Conservation (phyloP, 345 rosid species). For the Arabis alpina region DNA sequence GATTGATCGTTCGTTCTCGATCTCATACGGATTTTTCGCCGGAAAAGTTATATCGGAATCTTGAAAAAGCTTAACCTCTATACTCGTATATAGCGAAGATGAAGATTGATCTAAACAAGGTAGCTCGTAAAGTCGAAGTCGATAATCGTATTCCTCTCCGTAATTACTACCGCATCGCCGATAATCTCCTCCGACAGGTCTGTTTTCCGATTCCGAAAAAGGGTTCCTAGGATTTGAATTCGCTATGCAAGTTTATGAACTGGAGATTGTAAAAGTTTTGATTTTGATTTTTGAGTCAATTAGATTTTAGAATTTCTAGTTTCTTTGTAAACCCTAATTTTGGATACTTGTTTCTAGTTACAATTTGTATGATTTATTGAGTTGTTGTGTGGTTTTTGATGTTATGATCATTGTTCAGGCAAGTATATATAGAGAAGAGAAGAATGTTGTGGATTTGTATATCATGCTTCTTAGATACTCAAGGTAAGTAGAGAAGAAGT, state of each 20-base stretch:
- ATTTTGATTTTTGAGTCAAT: conserved; percentile 1
- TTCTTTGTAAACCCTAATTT: conserved; percentile 27
- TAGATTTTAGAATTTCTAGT: conserved; percentile 3
- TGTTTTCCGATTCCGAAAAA: conserved; percentile 5
- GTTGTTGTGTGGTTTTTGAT: conserved; percentile 7
- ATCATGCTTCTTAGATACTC: conserved; percentile 87
- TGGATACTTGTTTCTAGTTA: not conserved
- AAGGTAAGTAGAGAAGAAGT: conserved; percentile 49
- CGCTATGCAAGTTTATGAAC: not conserved
- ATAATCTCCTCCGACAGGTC: conserved; percentile 92
- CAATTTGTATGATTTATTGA: not conserved
- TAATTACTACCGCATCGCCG: conserved; percentile 83
- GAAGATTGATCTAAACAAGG: conserved; percentile 67
- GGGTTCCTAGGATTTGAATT: conserved; percentile 10
- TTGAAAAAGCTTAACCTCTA: not conserved
- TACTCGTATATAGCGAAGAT: conserved; percentile 42
- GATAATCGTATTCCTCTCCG: conserved; percentile 85
- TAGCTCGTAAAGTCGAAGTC: conserved; percentile 72
- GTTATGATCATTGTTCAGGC: conserved; percentile 56
- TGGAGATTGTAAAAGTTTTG: conserved; percentile 10
- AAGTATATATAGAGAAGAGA: conserved; percentile 76
- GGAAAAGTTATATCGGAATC: conserved; percentile 35
- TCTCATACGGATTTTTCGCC: conserved; percentile 17
- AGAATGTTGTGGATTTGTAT: conserved; percentile 86
- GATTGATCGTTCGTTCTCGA: conserved; percentile 14